Percentiles rank a stretch among this genome's conserved stretches.
These are phyloP conservation scores for Blastobotrys terrestris DNA, from an alignment of 805 yeast genomes.

Conservation along the genomic window DNA sequence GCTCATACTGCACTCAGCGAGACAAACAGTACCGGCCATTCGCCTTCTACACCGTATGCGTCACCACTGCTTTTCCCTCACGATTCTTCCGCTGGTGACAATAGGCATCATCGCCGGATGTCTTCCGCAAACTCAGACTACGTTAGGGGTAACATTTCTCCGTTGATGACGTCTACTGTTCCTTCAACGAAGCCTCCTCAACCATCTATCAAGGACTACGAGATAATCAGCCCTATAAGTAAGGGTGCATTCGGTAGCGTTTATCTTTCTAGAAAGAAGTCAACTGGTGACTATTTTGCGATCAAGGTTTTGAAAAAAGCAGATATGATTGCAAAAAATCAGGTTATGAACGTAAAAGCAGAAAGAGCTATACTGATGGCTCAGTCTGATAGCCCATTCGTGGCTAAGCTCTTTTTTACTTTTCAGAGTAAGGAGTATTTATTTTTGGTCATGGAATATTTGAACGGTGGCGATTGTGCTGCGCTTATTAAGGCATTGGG, in stretches of 20 bases:
- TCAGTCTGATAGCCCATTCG: constrained; percentile 87
- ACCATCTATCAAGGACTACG: constrained; percentile 83
- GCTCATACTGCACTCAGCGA: constrained; percentile 1
- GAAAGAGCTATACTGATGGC: constrained; percentile 98
- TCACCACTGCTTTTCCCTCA: constrained; percentile 52
- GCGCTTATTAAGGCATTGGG: constrained; percentile 78
- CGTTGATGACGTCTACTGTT: constrained; percentile 48
- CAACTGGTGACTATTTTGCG: constrained; percentile 93
- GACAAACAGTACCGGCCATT: constrained; percentile 14
- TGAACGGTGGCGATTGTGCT: constrained; percentile 94
- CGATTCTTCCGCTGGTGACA: constrained; percentile 29
- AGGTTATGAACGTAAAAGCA: constrained; percentile 86
- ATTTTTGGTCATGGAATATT: constrained; percentile 91
- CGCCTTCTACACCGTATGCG: constrained; percentile 55
- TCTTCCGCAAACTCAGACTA: constrained; percentile 25
- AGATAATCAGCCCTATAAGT: constrained; percentile 84
- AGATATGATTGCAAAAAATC: constrained; percentile 97
- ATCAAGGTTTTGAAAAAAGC: constrained; percentile 85
- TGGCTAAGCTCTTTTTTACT: constrained; percentile 80
- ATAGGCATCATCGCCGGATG: constrained; percentile 23
- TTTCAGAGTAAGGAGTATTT: constrained; percentile 85
- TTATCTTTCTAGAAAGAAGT: constrained; percentile 70
- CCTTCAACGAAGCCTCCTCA: constrained; percentile 49
- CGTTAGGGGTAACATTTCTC: constrained; percentile 68
- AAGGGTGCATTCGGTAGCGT: constrained; percentile 98